Percentiles rank a stretch among this genome's conserved stretches.
These are phyloP conservation scores for Saccharomycopsis sp. DNA, from an alignment of 805 yeast genomes.

Conservation along the genomic window DNA sequence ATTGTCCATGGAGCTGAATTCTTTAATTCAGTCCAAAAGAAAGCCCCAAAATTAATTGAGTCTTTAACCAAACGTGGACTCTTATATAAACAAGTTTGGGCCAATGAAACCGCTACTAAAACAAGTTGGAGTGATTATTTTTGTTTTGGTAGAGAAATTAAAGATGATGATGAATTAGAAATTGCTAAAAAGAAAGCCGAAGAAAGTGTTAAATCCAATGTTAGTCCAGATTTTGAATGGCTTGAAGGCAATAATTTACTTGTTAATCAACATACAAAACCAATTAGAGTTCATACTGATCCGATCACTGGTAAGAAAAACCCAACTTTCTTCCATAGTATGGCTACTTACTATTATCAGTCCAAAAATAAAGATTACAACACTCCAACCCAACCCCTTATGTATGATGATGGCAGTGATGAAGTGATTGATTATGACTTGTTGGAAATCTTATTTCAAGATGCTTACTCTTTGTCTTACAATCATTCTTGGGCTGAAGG, in stretches of 20 bases:
- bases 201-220: conserved; percentile 19
- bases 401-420: conserved; percentile 20
- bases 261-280: conserved; percentile 24
- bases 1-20: conserved; percentile 27
- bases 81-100: conserved; percentile 24
- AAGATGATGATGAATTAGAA: conserved; percentile 21
- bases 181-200: conserved; percentile 18
- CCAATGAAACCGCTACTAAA: conserved; percentile 17
- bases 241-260: conserved; percentile 20
- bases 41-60: conserved; percentile 21
- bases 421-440: conserved; percentile 18
- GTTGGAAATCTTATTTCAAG: conserved; percentile 19
- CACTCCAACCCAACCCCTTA: conserved; percentile 8
- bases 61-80: conserved; percentile 22
- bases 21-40: conserved; percentile 19
- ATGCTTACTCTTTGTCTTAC: conserved; percentile 21
- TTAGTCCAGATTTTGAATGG: conserved; percentile 22
- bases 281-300: conserved; percentile 16
- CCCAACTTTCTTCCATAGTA: conserved; percentile 23
- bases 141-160: conserved; percentile 25
- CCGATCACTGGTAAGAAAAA: neutral
- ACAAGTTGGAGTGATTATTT: conserved; percentile 25
- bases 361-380: conserved; percentile 11
- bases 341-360: conserved; percentile 21
- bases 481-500: conserved; percentile 26